Percentiles rank a stretch among this genome's conserved stretches.
Conservation (phyloP, 2,329 filamentous ascomycete species). For the Alternaria gaisen region DNA sequence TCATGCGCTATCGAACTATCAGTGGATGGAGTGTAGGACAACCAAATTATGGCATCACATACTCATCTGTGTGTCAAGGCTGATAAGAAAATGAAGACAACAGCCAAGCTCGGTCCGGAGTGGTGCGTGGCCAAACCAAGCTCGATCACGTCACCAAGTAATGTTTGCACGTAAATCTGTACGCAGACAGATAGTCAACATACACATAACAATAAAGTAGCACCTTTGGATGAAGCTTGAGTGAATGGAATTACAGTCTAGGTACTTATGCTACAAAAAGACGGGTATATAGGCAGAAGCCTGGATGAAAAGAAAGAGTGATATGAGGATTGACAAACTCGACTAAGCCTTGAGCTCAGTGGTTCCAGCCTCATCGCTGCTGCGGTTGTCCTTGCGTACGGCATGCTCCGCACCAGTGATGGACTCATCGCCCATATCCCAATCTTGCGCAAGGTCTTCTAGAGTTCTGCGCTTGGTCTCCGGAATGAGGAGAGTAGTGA, state of each 20-base stretch:
- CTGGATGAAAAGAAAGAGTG: not conserved
- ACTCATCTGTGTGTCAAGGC: not conserved
- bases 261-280: not conserved
- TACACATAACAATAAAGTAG: not conserved
- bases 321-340: not conserved
- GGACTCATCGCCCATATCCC: slow-evolving; percentile 47
- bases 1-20: not conserved
- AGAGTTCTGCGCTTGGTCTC: slow-evolving; percentile 81
- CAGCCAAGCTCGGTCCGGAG: not conserved
- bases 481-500: slow-evolving; percentile 74
- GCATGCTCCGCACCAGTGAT: slow-evolving; percentile 38
- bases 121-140: not conserved
- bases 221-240: not conserved
- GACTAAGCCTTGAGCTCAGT: slow-evolving; percentile 19
- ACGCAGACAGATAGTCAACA: not conserved
- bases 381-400: slow-evolving; percentile 27
- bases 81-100: not conserved
- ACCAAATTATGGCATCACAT: not conserved
- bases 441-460: slow-evolving; percentile 67
- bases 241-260: slow-evolving; percentile 3
- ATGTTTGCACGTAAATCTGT: too few relatives aligned
- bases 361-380: slow-evolving; percentile 30
- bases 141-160: too few relatives aligned
- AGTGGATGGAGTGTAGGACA: not conserved
- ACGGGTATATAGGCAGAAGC: not conserved